Conservation (phyloP, 1,139 yeast species). For the Debaryomycetaceae sp. region DNA sequence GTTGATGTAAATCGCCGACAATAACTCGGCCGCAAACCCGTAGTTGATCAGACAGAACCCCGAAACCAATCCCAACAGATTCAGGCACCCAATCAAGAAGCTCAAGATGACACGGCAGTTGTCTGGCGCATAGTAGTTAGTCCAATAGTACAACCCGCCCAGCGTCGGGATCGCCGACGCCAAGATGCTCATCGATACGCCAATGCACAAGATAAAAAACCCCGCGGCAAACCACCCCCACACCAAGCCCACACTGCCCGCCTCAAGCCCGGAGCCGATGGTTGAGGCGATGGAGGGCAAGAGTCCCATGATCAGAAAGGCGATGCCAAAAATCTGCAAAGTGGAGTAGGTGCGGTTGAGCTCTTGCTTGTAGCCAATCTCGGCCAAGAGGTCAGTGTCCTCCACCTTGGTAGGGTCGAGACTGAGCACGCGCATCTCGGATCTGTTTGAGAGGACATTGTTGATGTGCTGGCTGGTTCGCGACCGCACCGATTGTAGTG, state of each 20-base stretch:
- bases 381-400: conserved; percentile 13
- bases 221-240: conserved; percentile 66
- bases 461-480: conserved; percentile 21
- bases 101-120: conserved; percentile 18
- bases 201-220: conserved; percentile 48
- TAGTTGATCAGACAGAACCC: conserved; percentile 26
- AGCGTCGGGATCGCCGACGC: conserved; percentile 62
- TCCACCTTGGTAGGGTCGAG: conserved; percentile 14
- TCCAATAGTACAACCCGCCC: conserved; percentile 60
- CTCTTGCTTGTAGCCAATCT: conserved; percentile 45
- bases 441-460: conserved; percentile 19
- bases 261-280: conserved; percentile 24
- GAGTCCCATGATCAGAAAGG: conserved; percentile 50
- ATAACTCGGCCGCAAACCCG: conserved; percentile 23
- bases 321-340: conserved; percentile 46
- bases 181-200: conserved; percentile 53
- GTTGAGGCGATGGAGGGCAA: conserved; percentile 43
- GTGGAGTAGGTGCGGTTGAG: conserved; percentile 41
- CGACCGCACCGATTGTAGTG: conserved; percentile 12
- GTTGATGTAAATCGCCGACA: conserved; percentile 21
- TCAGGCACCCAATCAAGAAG: conserved; percentile 25
- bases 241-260: conserved; percentile 52
- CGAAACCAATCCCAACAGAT: conserved; percentile 24
- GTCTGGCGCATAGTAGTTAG: conserved; percentile 27
- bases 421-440: conserved; percentile 17